These are phyloP conservation scores for Chrysanthemum seticuspe DNA, from an alignment of 129 eudicot genomes.

Conservation along the genomic window DNA sequence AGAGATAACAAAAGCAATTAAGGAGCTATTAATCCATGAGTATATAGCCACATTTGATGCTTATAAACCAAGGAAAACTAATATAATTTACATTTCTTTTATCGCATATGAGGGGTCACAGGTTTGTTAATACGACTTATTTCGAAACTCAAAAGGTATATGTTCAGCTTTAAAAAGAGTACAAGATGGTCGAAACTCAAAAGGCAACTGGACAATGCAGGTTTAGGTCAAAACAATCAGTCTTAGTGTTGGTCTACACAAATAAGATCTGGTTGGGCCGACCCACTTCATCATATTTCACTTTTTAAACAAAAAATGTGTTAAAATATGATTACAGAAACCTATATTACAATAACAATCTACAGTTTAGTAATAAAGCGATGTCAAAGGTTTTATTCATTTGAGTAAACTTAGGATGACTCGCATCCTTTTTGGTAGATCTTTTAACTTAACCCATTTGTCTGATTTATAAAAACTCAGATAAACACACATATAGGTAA, in stretches of 20 bases:
- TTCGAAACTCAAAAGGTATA: not conserved
- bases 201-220: not conserved
- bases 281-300: not conserved
- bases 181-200: not conserved
- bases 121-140: not conserved
- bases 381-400: not conserved
- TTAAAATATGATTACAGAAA: not conserved
- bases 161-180: not conserved
- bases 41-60: not conserved
- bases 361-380: not conserved
- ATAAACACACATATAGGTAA: not conserved
- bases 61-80: conserved; percentile 1
- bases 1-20: not conserved
- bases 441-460: not conserved
- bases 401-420: not conserved
- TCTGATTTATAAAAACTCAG: not conserved
- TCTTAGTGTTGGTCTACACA: not conserved
- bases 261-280: not conserved
- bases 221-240: not conserved
- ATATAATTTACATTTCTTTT: not conserved
- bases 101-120: not conserved
- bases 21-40: not conserved
- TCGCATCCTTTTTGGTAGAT: not conserved
- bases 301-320: not conserved
- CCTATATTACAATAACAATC: not conserved